Conservation (phyloP, 208 protist genomes). For the Acanthamoeba triangularis region DNA sequence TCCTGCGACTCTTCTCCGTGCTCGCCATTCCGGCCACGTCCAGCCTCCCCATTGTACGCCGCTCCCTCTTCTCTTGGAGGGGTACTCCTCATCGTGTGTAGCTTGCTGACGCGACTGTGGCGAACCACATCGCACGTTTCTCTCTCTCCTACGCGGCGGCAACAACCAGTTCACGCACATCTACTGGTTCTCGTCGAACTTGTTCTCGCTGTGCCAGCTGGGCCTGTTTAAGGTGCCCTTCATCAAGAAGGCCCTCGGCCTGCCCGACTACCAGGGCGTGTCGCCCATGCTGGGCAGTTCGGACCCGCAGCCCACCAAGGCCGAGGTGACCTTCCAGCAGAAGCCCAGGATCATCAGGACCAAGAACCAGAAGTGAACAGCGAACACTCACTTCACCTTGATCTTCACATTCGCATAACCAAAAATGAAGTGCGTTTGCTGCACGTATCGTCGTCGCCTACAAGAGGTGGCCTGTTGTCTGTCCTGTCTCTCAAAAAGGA, state of each 20-base stretch:
- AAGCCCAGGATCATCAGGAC: constrained; percentile 1
- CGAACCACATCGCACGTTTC: too few relatives aligned
- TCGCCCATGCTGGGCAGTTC: not conserved
- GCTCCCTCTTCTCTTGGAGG: not conserved
- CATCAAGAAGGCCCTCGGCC: constrained; percentile 13
- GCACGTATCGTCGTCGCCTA: too few relatives aligned
- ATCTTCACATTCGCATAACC: not conserved
- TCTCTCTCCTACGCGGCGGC: not conserved
- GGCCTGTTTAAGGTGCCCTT: not conserved
- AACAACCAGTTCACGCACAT: not conserved
- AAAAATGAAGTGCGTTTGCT: not conserved
- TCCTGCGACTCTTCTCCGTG: constrained; percentile 16
- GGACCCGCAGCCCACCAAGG: not conserved
- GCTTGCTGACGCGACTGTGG: not conserved
- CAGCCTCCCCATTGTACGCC: constrained; percentile 9
- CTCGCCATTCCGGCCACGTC: constrained; percentile 24
- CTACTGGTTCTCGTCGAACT: constrained; percentile 47
- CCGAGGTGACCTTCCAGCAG: not conserved
- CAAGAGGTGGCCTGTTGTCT: too few relatives aligned
- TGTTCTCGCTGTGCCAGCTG: constrained; percentile 30
- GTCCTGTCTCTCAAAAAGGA: too few relatives aligned
- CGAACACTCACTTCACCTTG: not conserved
- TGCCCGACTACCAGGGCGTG: not conserved
- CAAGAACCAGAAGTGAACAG: not conserved
- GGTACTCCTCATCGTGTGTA: not conserved